Percentiles rank a stretch among this genome's conserved stretches.
Conservation (phyloP, 2,329 filamentous ascomycete genomes). For the Sclerotinia glacialis region DNA sequence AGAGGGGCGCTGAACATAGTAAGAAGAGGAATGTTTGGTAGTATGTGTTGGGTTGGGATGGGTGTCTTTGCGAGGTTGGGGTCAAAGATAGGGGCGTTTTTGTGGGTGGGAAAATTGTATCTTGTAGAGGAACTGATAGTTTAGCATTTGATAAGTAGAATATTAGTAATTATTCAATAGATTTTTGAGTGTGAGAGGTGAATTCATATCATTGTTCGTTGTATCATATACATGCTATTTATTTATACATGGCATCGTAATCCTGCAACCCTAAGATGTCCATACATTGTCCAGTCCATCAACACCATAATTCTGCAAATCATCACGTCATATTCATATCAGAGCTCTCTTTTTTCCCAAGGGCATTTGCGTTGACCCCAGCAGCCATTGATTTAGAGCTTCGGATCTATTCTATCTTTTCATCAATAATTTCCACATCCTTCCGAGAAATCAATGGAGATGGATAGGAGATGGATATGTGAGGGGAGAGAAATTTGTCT, state of each 20-base stretch:
- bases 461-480: no score
- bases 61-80: background rate
- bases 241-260: background rate
- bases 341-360: no score
- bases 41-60: background rate
- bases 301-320: no score
- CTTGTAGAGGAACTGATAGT: background rate
- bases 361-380: no score
- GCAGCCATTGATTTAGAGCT: no score
- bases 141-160: background rate
- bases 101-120: background rate
- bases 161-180: background rate
- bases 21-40: slow-evolving; percentile 33
- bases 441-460: no score
- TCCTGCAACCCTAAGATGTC: background rate
- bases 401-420: no score
- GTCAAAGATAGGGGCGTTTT: background rate
- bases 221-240: background rate
- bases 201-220: background rate
- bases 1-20: slow-evolving; percentile 69
- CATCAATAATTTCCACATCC: no score
- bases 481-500: no score
- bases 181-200: background rate
- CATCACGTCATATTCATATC: no score
- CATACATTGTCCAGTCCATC: background rate